Base-by-base conservation (phyloP, 2,329 filamentous ascomycete species). In the Cercospora canescens region DNA sequence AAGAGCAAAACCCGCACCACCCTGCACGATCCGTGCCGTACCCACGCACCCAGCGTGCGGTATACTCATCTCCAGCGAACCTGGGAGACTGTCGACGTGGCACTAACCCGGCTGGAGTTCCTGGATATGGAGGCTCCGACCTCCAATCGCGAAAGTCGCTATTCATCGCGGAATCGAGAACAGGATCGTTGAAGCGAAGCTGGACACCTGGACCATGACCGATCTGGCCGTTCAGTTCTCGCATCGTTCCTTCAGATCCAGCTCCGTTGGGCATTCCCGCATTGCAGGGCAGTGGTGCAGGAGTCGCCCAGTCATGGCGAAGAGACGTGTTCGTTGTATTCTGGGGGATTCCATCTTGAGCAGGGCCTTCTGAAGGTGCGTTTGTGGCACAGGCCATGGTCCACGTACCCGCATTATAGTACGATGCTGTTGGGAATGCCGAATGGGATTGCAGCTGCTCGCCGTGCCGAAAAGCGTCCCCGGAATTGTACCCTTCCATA, bases 1-100 rank as follows among this genome's bases (percentile, higher is more conserved):
- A 90, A 77, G 93, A 94, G 82, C 92, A 96, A 72, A 94, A 91
- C 24, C 92, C 91, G 74, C 92, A 96, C 92, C 92, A 96, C 3
- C 92, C 92, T 78, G 94, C 92, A 48, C 92, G 89, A 82, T 94
- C 93, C 80, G 93, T 93, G 28, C 92, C 92, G 69, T 94, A 91
- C 24, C 92, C 92, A 37, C 92, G 89, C 21, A 95, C 90, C 91
- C 91, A 96, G 71, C 84, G 86, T 1, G 92, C 92, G 1, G 92
- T 94, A 80, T 95, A 95, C 63, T 95, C 79, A 74, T 96, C 92
- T 57, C 91, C 91, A 60, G 89, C 88, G 72, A 93, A 96, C 56
- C 92, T 86, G 66, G 71, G 66, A 28, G 54, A 60, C 59, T 75
- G 72, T 24, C 59, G 69, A 50, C 64, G 68, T 11, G 70, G 70